These are phyloP conservation scores for Paracoccidioides lutzii DNA, from an alignment of 2,329 filamentous ascomycete genomes.

Conservation along the genomic window DNA sequence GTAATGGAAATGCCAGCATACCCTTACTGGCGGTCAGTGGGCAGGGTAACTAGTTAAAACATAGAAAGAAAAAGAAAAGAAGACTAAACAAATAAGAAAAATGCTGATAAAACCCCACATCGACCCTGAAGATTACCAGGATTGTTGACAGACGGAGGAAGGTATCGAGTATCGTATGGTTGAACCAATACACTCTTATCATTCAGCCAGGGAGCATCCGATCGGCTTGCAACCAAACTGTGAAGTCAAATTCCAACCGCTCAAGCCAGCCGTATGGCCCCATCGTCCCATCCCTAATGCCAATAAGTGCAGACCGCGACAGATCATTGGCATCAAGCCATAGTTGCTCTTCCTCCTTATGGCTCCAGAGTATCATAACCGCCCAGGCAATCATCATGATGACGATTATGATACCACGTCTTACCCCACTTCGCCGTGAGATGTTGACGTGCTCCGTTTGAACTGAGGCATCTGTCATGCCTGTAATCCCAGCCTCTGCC, in stretches of 20 bases:
- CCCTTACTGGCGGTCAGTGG: no score
- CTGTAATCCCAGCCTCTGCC: not conserved
- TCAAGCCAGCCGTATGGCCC: conserved; percentile 5
- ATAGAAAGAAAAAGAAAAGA: no score
- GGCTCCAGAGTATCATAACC: conserved; percentile 4
- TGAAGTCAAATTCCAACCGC: conserved; percentile 5
- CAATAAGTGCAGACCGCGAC: conserved; percentile 3
- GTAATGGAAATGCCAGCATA: no score
- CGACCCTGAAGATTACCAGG: no score
- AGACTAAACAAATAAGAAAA: no score
- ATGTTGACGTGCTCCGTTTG: conserved; percentile 7
- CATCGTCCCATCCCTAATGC: not conserved
- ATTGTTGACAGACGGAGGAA: not conserved
- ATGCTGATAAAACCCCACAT: no score
- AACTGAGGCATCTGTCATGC: conserved; percentile 5
- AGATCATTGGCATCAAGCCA: conserved; percentile 11
- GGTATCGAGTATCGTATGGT: not conserved
- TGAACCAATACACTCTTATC: not conserved
- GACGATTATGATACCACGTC: conserved; percentile 2
- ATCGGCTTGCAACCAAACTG: conserved; percentile 9
- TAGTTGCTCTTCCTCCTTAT: conserved; percentile 4
- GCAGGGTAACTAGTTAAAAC: no score
- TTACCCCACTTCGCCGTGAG: conserved; percentile 1
- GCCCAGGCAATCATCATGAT: conserved; percentile 10
- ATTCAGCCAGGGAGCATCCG: conserved; percentile 9